These are phyloP conservation scores for Exophiala calicioides DNA, from an alignment of 2,329 filamentous ascomycete species.

Conservation along the genomic window DNA sequence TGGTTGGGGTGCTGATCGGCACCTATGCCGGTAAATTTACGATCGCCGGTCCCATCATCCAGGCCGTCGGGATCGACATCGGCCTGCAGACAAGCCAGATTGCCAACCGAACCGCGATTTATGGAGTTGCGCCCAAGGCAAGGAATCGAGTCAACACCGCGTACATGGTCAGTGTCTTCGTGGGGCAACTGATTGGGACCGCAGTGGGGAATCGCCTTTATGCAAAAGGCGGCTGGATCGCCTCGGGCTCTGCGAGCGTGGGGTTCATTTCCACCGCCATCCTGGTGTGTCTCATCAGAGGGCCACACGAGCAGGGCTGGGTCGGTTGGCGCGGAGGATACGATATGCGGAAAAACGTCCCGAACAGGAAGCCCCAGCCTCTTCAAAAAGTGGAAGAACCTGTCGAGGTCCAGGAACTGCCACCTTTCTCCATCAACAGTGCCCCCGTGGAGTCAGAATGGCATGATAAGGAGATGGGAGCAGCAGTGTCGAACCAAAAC, in stretches of 20 bases:
- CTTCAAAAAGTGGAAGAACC: slow-evolving; percentile 6
- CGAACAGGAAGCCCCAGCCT: slow-evolving; percentile 3
- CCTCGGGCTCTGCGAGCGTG: slow-evolving; percentile 58
- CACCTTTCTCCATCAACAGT: slow-evolving; percentile 1
- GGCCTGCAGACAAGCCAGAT: slow-evolving; percentile 74
- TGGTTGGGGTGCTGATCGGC: slow-evolving; percentile 48
- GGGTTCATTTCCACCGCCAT: slow-evolving; percentile 55
- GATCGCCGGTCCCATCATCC: slow-evolving; percentile 72
- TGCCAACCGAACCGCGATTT: slow-evolving; percentile 71
- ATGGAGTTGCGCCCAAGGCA: slow-evolving; percentile 69
- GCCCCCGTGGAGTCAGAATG: slow-evolving; percentile 5
- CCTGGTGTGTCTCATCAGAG: slow-evolving; percentile 49
- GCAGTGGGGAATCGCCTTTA: slow-evolving; percentile 61
- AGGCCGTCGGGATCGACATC: slow-evolving; percentile 70
- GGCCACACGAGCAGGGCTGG: slow-evolving; percentile 61
- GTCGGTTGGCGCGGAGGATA: slow-evolving; percentile 62
- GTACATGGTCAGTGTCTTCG: slow-evolving; percentile 77
- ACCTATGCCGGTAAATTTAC: slow-evolving; percentile 46
- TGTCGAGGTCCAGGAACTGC: background rate
- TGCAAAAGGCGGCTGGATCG: slow-evolving; percentile 57
- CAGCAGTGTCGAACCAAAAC: background rate
- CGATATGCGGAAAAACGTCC: slow-evolving; percentile 42
- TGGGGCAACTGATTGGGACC: slow-evolving; percentile 72
- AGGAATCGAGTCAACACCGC: slow-evolving; percentile 77
- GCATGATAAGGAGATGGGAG: slow-evolving; percentile 6